These are phyloP conservation scores for Mycosphaerelloides madeirae DNA, from an alignment of 2,329 filamentous ascomycete genomes.

Conservation along the genomic window DNA sequence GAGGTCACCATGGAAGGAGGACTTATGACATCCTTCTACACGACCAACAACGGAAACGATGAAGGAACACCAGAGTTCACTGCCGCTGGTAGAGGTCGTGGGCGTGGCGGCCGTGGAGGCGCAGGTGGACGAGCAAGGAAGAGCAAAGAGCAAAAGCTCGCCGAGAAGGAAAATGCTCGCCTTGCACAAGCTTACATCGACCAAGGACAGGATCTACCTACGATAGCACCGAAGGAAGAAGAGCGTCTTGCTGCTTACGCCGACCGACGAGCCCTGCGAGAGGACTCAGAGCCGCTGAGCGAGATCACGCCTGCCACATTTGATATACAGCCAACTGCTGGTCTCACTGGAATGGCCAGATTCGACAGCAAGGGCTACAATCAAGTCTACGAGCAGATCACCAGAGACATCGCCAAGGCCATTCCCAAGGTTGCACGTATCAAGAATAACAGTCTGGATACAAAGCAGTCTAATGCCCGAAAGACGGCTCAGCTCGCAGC, in stretches of 20 bases:
- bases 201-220: conserved; percentile 67
- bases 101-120: conserved; percentile 34
- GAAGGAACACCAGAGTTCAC: conserved; percentile 28
- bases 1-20: conserved; percentile 79
- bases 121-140: conserved; percentile 68
- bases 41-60: conserved; percentile 25
- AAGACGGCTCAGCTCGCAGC: conserved; percentile 96
- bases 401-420: conserved; percentile 88
- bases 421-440: conserved; percentile 88
- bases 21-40: conserved; percentile 75
- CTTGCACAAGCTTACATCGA: conserved; percentile 81
- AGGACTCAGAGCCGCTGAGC: conserved; percentile 46
- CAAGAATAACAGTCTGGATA: conserved; percentile 77
- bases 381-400: conserved; percentile 96
- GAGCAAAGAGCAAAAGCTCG: conserved; percentile 69
- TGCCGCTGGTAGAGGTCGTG: conserved; percentile 42
- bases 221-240: conserved; percentile 57
- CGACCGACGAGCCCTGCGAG: conserved; percentile 30
- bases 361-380: conserved; percentile 63
- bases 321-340: conserved; percentile 28
- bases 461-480: conserved; percentile 89
- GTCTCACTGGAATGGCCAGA: conserved; percentile 32
- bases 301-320: conserved; percentile 46
- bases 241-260: conserved; percentile 41
- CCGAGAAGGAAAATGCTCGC: conserved; percentile 71